These are phyloP conservation scores for Aureobasidium mangrovei DNA, from an alignment of 2,329 filamentous ascomycete genomes.

Conservation along the genomic window DNA sequence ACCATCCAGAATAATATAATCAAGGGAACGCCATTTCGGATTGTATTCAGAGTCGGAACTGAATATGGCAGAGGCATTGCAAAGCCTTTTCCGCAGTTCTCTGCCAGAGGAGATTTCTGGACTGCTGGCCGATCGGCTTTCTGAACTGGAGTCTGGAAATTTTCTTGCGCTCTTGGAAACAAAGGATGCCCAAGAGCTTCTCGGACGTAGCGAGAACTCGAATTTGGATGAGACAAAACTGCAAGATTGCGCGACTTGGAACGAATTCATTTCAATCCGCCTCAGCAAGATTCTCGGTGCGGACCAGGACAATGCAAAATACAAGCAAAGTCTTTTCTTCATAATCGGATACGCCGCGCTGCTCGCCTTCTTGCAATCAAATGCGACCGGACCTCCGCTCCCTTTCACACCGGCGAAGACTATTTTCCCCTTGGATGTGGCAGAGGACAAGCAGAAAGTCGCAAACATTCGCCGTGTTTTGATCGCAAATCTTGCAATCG, in stretches of 20 bases:
- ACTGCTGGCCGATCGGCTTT: constrained; percentile 30
- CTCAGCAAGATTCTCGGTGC: constrained; percentile 31
- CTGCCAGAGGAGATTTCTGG: constrained; percentile 35
- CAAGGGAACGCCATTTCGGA: neutral
- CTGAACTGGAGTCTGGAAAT: constrained; percentile 34
- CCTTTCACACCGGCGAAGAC: constrained; percentile 44
- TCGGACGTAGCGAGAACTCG: constrained; percentile 32
- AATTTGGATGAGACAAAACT: constrained; percentile 24
- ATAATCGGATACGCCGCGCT: constrained; percentile 60
- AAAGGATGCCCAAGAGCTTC: constrained; percentile 32
- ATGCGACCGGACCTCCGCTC: constrained; percentile 80
- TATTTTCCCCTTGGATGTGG: constrained; percentile 42
- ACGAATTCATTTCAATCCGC: constrained; percentile 37
- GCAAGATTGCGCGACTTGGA: constrained; percentile 34
- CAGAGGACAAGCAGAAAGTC: constrained; percentile 27
- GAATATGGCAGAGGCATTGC: constrained; percentile 28
- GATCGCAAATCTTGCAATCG: constrained; percentile 61
- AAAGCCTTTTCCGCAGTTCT: constrained; percentile 32
- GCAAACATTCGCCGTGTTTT: constrained; percentile 48
- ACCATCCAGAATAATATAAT: neutral
- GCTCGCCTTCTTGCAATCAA: constrained; percentile 74
- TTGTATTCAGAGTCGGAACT: neutral
- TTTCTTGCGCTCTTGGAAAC: constrained; percentile 33
- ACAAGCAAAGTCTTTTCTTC: constrained; percentile 36
- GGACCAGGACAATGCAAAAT: constrained; percentile 24